A percentile compares a stretch with the other conserved stretches of the same genome.
phyloP scores from a whole-genome alignment of 305 asterid species.

The Solanum hybrid region DNA sequence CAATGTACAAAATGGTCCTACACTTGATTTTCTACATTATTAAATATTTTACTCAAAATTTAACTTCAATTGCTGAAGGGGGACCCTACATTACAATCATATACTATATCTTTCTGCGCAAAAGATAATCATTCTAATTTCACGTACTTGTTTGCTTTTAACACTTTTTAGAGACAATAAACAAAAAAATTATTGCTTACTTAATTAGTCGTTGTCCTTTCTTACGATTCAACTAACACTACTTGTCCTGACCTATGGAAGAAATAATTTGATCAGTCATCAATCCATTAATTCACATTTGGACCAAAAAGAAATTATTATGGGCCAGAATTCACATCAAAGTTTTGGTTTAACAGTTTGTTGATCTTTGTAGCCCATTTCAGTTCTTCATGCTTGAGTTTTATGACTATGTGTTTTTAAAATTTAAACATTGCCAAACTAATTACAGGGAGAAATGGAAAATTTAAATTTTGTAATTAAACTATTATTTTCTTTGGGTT shows the following conservation, averaged over 20 bases:
- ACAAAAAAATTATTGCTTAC: not conserved
- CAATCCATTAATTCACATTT: not conserved
- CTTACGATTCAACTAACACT: not conserved
- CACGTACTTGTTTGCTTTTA: not conserved
- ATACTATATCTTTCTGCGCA: not conserved
- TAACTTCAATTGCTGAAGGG: not conserved
- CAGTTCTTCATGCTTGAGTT: not conserved
- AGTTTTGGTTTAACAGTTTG: not conserved
- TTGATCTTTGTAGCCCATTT: not conserved
- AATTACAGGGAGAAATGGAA: too few relatives aligned
- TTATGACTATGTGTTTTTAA: not conserved
- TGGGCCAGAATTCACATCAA: not conserved
- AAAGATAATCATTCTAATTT: not conserved
- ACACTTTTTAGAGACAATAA: not conserved
- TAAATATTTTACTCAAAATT: not conserved
- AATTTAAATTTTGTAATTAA: not conserved
- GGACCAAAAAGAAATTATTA: not conserved
- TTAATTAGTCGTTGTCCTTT: not conserved
- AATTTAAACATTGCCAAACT: not conserved
- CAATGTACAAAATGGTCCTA: slow-evolving; percentile 2
- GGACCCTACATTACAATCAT: not conserved
- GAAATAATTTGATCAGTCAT: not conserved
- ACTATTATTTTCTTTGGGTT: not conserved
- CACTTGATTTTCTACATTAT: not conserved
- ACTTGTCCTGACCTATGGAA: not conserved